Evolutionary conservation across 352 stramenopile genomes (phyloP), one percentile per base, ranked within the genome.

Genomic region (Pythium vanterpoolii): DNA sequence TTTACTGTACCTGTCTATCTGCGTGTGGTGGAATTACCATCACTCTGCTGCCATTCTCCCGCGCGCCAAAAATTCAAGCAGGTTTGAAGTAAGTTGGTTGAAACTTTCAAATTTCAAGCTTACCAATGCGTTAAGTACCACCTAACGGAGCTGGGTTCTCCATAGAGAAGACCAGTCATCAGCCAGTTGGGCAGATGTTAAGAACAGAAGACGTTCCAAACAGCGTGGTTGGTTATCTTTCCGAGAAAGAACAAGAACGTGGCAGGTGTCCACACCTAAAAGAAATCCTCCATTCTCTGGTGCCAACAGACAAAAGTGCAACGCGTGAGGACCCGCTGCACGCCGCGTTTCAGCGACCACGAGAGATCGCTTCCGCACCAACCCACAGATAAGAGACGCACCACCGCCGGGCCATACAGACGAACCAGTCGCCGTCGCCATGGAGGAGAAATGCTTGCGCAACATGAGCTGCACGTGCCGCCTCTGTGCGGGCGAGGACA

Each of bases 381-480:
- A 39, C 10, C 30, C 26, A 56, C 10, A 9, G 39, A 44, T 42
- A 16, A 56, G n/a, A 14, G 46, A 60, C 52, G 38, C 28, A 16
- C 23, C 26, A 26, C 28, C 43, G 16, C 33, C 16, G 47, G 42
- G 24, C 36, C 23, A 42, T 2, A 31, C 11, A 34, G 21, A 44
- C 46, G 18, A 38, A 47, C n/a, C 34, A 9, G 34, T 6, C 13
- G 43, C 43, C 45, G 42, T 1, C 56, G 62, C 30, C n/a, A 92
- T 92, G 83, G 75, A 69, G 30, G 80, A 90, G 38, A 88, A 86
- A 72, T 95, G 86, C 48, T 71, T 94, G 36, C 84, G 86, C 56
- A 94, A 87, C 67, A 90, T 92, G 79, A 95, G 76, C 64, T 95
- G 86, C 77, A 89, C 58, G 57, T 95, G 86, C 72, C 75, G 66